Evolutionary conservation across 257 asterid genomes (phyloP).

Genomic region (Nicotiana paniculata): DNA sequence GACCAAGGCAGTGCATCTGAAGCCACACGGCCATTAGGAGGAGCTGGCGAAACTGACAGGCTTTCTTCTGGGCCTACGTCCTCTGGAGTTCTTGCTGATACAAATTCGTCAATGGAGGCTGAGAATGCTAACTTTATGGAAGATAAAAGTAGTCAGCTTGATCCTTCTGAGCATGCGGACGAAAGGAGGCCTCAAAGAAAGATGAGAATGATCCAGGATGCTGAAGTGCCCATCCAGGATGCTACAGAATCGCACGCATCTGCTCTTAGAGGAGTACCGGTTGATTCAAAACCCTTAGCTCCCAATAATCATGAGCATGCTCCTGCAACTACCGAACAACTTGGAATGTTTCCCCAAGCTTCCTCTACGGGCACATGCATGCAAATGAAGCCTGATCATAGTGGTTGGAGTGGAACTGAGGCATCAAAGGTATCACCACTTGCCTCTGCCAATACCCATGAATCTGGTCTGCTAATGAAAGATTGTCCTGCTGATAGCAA

Average conservation of each 20-base stretch:
- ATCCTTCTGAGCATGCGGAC: conserved; percentile 45
- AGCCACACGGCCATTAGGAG: conserved; percentile 43
- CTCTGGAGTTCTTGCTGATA: conserved; percentile 21
- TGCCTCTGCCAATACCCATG: conserved; percentile 35
- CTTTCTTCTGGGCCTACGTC: conserved; percentile 20
- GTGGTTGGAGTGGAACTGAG: conserved; percentile 44
- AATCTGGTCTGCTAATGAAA: conserved; percentile 35
- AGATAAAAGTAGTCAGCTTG: conserved; percentile 39
- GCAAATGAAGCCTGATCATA: conserved; percentile 44
- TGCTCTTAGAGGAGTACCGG: conserved; percentile 35
- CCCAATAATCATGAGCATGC: conserved; percentile 38
- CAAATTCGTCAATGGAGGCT: conserved; percentile 41
- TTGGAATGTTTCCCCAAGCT: conserved; percentile 27
- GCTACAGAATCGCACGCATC: conserved; percentile 50
- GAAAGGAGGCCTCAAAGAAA: conserved; percentile 41
- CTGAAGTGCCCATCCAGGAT: conserved; percentile 45
- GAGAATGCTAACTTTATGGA: conserved; percentile 44
- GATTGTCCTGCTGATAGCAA: conserved; percentile 42
- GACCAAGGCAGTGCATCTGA: conserved; percentile 50
- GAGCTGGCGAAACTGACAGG: conserved; percentile 33
- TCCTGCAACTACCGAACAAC: conserved; percentile 38
- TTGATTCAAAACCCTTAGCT: conserved; percentile 35
- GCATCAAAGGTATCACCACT: conserved; percentile 35
- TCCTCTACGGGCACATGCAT: conserved; percentile 39
- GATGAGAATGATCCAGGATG: conserved; percentile 39